Evolutionary conservation across 2,329 filamentous ascomycete species (phyloP), one percentile per base, ranked within the genome.

Genomic region (Pseudogymnoascus sp.): DNA sequence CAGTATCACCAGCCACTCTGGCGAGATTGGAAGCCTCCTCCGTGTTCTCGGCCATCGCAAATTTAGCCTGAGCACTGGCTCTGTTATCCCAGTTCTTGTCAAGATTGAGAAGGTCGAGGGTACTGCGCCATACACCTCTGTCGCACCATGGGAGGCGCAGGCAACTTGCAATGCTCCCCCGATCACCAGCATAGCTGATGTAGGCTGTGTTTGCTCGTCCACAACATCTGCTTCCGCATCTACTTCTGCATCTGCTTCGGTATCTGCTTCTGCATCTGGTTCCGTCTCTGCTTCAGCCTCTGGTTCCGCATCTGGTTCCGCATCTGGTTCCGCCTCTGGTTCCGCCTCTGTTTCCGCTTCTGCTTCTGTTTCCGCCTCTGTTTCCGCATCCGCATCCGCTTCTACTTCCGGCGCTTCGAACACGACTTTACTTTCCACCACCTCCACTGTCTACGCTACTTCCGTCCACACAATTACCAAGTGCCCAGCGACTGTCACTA

Each of bases 71-170:
- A 77, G 77, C n/a, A 91, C 88, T 0, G 87, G 88, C 7, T 82
- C 85, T 63, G 81, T 87, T 6, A 86, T 90, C 28, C 86, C 87
- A 0, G 84, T 88, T 2, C 77, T 90, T 1, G 82, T 90, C 35
- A 84, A 82, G 72, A 85, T 82, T 0, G 78, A 82, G 67, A 80
- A 74, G 0, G 61, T 78, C 5, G 69, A 71, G 19, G 72, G 71
- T 11, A 63, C 67, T 3, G 67, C 67, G 5, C 70, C 73, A 1
- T 66, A 73, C 5, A 73, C 74, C 0, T 72, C 71, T 0, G 73
- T 33, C 1, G 61, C 62, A 4, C 65, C 72, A 0, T 79, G 75
- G 69, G 72, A 73, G 28, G 65, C 73, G 0, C 74, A 79, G 39
- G 71, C 76, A 2, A 81, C 78, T 3, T 82, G 80, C 67, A 70